Evolutionary conservation across 371 early-diverging fungal genomes (phyloP), one percentile per base, ranked within the genome.

Genomic region (Rhizomucor pusillus): DNA sequence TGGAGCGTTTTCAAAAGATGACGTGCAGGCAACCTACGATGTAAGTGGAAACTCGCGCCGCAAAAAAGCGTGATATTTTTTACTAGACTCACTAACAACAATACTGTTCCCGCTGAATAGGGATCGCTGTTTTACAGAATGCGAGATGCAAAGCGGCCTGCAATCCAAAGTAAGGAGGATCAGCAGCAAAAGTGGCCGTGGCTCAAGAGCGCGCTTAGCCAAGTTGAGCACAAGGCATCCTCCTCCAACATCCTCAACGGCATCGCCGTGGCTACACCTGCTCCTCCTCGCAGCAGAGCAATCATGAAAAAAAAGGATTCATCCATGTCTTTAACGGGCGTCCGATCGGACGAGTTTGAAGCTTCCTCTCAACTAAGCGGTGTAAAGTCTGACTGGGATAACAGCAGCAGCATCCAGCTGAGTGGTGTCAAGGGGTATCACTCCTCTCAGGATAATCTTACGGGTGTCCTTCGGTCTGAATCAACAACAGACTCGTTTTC

Each of bases 21-120:
- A 69, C 46, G 61, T 73, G 25, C 54, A 50, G n/a, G 60, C 67
- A 5, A 58, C 55, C 13, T 73, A 67, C 43, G 67, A 73, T 61
- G 73, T 73, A 50, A 52, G 66, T n/a, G n/a, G n/a, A n/a, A n/a
- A n/a, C n/a, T n/a, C n/a, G n/a, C n/a, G n/a, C n/a, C n/a, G n/a
- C n/a, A n/a, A n/a, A n/a, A n/a, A n/a, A n/a, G n/a, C n/a, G n/a
- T n/a, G n/a, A n/a, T n/a, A n/a, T n/a, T n/a, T n/a, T n/a, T 7
- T 16, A 5, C 2, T 12, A 10, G 18, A 16, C 10, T 23, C 6
- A 41, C 20, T 14, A 54, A 24, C 25, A 11, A 34, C 46, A n/a
- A 16, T 9, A 23, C 7, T 14, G 14, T 37, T n/a, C 13, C 6
- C 6, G 18, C 11, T 11, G 18, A 13, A 34, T 35, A 54, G 50